Conservation (phyloP, 2,329 filamentous ascomycete species). For the Colletotrichum tanaceti region DNA sequence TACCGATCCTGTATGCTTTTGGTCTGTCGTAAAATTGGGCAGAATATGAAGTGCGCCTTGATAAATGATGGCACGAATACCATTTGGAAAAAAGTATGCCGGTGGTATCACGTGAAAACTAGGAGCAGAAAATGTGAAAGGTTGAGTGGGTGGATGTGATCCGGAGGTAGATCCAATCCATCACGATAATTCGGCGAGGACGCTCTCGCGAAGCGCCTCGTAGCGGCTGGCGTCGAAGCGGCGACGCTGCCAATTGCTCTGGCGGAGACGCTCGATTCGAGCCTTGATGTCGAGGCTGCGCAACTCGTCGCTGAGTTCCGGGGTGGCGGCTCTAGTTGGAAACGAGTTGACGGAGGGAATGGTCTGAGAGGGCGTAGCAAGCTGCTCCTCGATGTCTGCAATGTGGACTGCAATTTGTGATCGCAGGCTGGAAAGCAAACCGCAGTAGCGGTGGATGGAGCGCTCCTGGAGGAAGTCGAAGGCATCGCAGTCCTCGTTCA, state of each 20-base stretch:
- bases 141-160: neutral
- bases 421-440: slow-evolving; percentile 60
- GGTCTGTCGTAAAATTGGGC: neutral
- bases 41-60: neutral
- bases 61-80: slow-evolving; percentile 1
- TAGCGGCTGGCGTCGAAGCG: slow-evolving; percentile 67
- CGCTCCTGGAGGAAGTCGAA: slow-evolving; percentile 55
- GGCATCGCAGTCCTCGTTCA: slow-evolving; percentile 38
- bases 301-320: slow-evolving; percentile 49
- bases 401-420: slow-evolving; percentile 63
- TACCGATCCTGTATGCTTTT: slow-evolving; percentile 18
- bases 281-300: slow-evolving; percentile 58
- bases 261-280: slow-evolving; percentile 66
- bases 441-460: slow-evolving; percentile 62
- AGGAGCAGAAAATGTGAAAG: neutral
- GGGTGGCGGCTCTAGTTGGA: slow-evolving; percentile 27
- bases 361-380: slow-evolving; percentile 44
- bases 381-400: slow-evolving; percentile 57
- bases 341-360: slow-evolving; percentile 41
- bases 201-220: slow-evolving; percentile 63
- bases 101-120: slow-evolving; percentile 33
- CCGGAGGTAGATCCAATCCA: slow-evolving; percentile 27
- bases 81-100: neutral
- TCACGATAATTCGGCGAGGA: slow-evolving; percentile 61
- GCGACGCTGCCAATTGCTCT: slow-evolving; percentile 66